Percentiles rank a stretch among this genome's conserved stretches.
phyloP scores from a whole-genome alignment of 768 basidiomycete species.

The Hygrophorus russula region DNA sequence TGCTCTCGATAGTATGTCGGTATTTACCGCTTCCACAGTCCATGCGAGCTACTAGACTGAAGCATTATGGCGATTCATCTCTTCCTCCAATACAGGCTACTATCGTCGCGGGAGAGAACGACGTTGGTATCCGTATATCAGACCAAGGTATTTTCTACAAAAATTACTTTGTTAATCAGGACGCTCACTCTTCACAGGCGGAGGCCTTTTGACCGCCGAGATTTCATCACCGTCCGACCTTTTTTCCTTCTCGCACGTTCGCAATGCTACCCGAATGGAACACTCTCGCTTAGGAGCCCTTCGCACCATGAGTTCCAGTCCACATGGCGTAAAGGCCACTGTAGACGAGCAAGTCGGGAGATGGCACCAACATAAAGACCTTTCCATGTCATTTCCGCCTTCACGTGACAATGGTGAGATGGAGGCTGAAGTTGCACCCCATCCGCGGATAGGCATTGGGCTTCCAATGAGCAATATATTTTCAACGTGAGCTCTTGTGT shows the following conservation, averaged over 20 bases:
- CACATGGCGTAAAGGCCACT: slow-evolving; percentile 61
- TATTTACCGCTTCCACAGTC: slow-evolving; percentile 30
- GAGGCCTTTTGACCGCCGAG: slow-evolving; percentile 45
- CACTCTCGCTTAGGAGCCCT: slow-evolving; percentile 57
- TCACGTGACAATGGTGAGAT: slow-evolving; percentile 15
- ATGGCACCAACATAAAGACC: slow-evolving; percentile 21
- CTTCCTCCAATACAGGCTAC: slow-evolving; percentile 65
- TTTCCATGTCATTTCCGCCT: not conserved
- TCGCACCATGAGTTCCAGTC: slow-evolving; percentile 47
- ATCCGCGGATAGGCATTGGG: slow-evolving; percentile 69
- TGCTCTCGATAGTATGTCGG: not conserved
- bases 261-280: slow-evolving; percentile 63
- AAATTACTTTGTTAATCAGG: not conserved
- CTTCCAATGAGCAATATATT: slow-evolving; percentile 86
- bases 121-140: slow-evolving; percentile 78
- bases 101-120: slow-evolving; percentile 60
- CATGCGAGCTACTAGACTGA: slow-evolving; percentile 53
- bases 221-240: slow-evolving; percentile 63
- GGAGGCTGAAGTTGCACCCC: slow-evolving; percentile 35
- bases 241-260: slow-evolving; percentile 82
- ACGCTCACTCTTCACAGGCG: slow-evolving; percentile 34
- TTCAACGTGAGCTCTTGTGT: slow-evolving; percentile 44
- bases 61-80: slow-evolving; percentile 28
- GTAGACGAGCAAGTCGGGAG: slow-evolving; percentile 65
- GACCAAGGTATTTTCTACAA: slow-evolving; percentile 55